phyloP scores from a whole-genome alignment of 148 eudicot species.

The Bassia scoparia region DNA sequence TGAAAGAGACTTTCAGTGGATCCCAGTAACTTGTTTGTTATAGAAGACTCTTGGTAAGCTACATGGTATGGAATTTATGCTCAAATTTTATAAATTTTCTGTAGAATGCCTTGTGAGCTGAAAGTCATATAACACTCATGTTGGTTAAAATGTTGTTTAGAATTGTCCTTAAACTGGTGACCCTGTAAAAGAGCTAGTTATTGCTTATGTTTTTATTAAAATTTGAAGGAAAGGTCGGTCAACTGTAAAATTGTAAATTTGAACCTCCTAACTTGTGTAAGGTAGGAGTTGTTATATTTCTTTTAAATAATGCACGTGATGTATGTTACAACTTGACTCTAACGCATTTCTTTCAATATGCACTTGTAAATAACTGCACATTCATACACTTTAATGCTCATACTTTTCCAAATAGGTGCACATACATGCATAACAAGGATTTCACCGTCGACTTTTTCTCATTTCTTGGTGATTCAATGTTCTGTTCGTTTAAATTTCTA shows the following conservation, averaged over 20 bases:
- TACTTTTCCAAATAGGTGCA: no score
- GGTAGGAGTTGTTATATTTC: no score
- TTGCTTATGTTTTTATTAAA: not conserved
- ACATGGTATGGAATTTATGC: not conserved
- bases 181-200: not conserved
- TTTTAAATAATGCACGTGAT: no score
- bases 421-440: no score
- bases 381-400: no score
- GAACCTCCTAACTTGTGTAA: not conserved
- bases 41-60: conserved; percentile 89
- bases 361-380: no score
- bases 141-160: no score
- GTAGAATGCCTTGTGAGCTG: not conserved
- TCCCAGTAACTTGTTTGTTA: conserved; percentile 60
- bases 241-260: not conserved
- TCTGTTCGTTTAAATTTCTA: no score
- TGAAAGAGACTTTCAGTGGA: conserved; percentile 62
- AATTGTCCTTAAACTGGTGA: not conserved
- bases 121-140: not conserved
- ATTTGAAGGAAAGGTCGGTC: not conserved
- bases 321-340: no score
- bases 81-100: not conserved
- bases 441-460: no score
- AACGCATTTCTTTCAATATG: no score
- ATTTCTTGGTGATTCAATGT: no score